Evolutionary conservation across 2,329 filamentous ascomycete genomes (phyloP).

Genomic region (Ramularia endophylla): DNA sequence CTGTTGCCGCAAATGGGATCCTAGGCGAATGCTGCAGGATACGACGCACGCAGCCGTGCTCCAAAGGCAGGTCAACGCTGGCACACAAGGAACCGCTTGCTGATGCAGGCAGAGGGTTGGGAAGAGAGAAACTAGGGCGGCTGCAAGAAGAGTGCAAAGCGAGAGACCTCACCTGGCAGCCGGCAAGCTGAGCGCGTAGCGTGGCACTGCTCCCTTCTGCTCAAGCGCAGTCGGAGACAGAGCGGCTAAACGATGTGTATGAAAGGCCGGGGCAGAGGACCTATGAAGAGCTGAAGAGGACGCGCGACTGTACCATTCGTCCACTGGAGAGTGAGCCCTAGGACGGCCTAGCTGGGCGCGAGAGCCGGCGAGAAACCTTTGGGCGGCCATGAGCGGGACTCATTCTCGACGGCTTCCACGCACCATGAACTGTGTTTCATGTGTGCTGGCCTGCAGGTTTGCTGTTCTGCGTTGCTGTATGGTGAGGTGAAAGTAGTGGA

Average conservation of each 20-base stretch:
- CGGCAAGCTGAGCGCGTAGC: too few species aligned
- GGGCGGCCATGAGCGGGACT: conserved; percentile 10
- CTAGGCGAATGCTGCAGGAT: conserved; percentile 18
- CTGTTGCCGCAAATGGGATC: conserved; percentile 16
- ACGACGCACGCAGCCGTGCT: conserved; percentile 39
- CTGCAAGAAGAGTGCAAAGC: too few species aligned
- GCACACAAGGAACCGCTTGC: too few species aligned
- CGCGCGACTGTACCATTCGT: conserved; percentile 24
- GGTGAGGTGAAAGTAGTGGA: conserved; percentile 1
- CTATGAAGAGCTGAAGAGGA: conserved; percentile 22
- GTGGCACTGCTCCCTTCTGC: too few species aligned
- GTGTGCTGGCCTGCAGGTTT: conserved; percentile 17
- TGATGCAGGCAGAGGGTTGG: too few species aligned
- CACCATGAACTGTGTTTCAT: conserved; percentile 20
- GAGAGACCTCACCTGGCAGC: too few species aligned
- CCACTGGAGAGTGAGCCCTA: conserved; percentile 15
- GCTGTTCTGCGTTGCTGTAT: conserved; percentile 13
- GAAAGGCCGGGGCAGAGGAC: conserved; percentile 25
- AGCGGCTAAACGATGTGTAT: conserved; percentile 26
- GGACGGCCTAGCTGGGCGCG: conserved; percentile 10
- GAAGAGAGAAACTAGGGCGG: too few species aligned
- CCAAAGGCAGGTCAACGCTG: too few species aligned
- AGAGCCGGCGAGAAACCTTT: conserved; percentile 11
- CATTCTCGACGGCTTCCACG: conserved; percentile 21
- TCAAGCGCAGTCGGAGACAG: conserved; percentile 6